Base-by-base conservation (phyloP, 148 eudicot genomes). In the Silene latifolia region DNA sequence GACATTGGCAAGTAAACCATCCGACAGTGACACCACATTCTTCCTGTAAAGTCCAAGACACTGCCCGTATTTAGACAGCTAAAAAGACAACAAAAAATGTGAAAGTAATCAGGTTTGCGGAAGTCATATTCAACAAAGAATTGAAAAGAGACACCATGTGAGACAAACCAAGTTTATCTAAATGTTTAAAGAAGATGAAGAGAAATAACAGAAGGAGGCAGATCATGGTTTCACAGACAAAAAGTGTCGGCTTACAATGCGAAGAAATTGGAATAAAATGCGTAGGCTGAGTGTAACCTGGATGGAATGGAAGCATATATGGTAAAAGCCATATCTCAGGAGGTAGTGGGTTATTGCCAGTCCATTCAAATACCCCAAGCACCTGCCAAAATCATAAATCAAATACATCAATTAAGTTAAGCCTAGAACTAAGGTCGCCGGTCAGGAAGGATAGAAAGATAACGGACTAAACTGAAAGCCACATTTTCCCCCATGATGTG, bases 1-100 rank as follows among this genome's bases (percentile, higher is more conserved):
- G 94, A 95, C 98, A 95, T 92, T 18, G 99, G 99, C 80, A 95
- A 84, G 83, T 95, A 95, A 82, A 95, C 96, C 99, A 95, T 90
- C 56, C 99, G 88, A 80, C 98, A 92, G 87, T 95, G 97, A 80
- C 99, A 92, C 97, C 97, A 95, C 94, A 95, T 92, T 83, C 94
- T 87, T 87, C 99, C 99, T 95, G 90, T 75, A 77, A 63, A 58
- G 29, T n/a, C 46, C 51, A 51, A 51, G 39, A 53, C 18, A 70
- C 13, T 70, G 61, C 73, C 51, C 60, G 53, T 53, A 51, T 5
- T 53, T 51, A 47, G 24, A 27, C 66, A 65, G 9, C 44, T 39
- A 46, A 10, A 75, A 48, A 57, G 29, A 35, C 11, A 29, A 53
- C 8, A 69, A 60, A 51, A 32, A 8, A 74, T 53, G 61, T 18